A percentile compares a stretch with the other conserved stretches of the same genome.
phyloP scores from a whole-genome alignment of 495 filamentous ascomycete genomes.

The Talaromyces stipitatus region DNA sequence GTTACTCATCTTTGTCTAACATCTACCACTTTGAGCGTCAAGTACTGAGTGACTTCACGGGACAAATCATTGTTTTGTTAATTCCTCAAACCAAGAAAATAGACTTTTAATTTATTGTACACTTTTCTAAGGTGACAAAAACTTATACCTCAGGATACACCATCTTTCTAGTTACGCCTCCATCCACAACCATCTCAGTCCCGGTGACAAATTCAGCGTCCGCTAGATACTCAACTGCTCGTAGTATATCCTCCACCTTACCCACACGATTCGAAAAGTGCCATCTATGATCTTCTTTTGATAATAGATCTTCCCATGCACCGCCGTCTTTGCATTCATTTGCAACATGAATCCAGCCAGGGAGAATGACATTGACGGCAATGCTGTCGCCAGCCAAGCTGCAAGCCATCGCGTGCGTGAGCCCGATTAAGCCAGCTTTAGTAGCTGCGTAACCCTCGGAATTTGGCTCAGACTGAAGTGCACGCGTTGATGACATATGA shows the following conservation, averaged over 20 bases:
- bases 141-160: conserved; percentile 5
- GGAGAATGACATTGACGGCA: conserved; percentile 21
- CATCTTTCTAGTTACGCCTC: conserved; percentile 13
- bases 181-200: conserved; percentile 36
- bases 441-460: conserved; percentile 24
- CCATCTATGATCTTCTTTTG: conserved; percentile 1
- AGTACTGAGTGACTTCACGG: not conserved
- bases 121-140: not conserved
- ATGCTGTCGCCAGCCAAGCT: conserved; percentile 16
- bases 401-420: conserved; percentile 25
- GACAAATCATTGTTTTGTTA: not conserved
- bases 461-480: conserved; percentile 20
- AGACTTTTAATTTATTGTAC: not conserved
- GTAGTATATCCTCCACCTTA: conserved; percentile 6
- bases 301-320: conserved; percentile 9
- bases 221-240: conserved; percentile 42
- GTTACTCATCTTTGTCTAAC: not conserved
- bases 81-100: not conserved
- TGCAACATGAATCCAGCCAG: conserved; percentile 22
- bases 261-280: conserved; percentile 4
- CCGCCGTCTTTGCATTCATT: conserved; percentile 25
- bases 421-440: conserved; percentile 23
- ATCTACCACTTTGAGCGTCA: not conserved
- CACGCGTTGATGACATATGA: conserved; percentile 22
- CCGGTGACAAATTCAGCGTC: conserved; percentile 72